phyloP scores from a whole-genome alignment of 2,329 filamentous ascomycete genomes.

The Lachnellula hyalina region DNA sequence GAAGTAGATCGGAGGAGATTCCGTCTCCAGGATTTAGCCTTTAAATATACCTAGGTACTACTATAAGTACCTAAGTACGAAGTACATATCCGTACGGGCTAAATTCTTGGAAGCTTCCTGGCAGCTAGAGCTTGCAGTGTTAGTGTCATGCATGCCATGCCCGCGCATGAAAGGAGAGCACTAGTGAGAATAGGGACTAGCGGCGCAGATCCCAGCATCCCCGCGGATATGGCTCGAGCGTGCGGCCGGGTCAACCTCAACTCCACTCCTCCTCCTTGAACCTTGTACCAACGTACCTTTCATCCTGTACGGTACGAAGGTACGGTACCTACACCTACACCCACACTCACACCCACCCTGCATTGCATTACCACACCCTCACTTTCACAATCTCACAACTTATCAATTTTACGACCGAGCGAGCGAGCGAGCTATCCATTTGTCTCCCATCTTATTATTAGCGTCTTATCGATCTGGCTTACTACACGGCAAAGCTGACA shows the following conservation, averaged over 20 bases:
- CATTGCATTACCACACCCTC: neutral
- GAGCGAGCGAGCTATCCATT: too few species aligned
- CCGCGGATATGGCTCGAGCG: slow-evolving; percentile 13
- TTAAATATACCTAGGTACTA: too few species aligned
- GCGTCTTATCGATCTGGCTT: neutral
- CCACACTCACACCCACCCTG: neutral
- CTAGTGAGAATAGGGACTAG: slow-evolving; percentile 8
- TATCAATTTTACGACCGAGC: too few species aligned
- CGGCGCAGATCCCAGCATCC: slow-evolving; percentile 7
- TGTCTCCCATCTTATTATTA: neutral
- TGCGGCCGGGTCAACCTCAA: neutral
- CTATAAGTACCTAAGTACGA: too few species aligned
- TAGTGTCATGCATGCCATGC: too few species aligned
- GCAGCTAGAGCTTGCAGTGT: too few species aligned
- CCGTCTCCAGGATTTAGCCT: too few species aligned
- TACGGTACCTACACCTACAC: neutral
- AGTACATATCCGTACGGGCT: too few species aligned
- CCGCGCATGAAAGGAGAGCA: neutral
- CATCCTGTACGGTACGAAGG: neutral
- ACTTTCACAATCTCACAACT: too few species aligned
- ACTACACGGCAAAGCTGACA: neutral
- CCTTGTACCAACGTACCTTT: slow-evolving; percentile 13
- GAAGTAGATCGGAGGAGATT: too few species aligned
- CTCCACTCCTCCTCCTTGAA: neutral
- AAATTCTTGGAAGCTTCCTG: too few species aligned